phyloP scores from a whole-genome alignment of 345 rosid species.

The Euclidium syriacum region DNA sequence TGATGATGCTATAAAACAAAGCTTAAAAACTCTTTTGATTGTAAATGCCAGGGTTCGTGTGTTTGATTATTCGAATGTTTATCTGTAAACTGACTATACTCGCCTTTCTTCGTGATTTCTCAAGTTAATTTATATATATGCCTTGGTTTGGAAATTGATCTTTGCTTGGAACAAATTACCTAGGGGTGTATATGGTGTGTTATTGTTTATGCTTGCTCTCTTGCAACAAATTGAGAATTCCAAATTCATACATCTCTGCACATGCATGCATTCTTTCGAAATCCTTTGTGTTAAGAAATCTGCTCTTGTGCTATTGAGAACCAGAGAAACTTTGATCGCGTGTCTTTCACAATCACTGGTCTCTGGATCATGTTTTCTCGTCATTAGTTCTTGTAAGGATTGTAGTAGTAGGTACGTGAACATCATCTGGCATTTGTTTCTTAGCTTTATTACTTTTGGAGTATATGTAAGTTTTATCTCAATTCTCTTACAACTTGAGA shows the following conservation, averaged over 20 bases:
- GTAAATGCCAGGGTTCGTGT: slow-evolving; percentile 12
- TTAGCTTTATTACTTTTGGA: neutral
- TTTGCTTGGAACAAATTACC: neutral
- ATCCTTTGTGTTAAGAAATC: neutral
- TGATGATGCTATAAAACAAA: neutral
- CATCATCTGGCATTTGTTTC: neutral
- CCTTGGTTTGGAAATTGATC: neutral
- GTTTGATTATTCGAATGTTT: neutral
- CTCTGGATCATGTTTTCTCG: neutral
- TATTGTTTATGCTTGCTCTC: neutral
- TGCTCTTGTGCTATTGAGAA: neutral
- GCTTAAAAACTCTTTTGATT: slow-evolving; percentile 22
- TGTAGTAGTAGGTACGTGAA: neutral
- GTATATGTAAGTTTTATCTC: neutral
- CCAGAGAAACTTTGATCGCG: neutral
- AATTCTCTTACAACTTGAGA: neutral
- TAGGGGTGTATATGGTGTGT: no score
- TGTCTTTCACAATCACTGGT: neutral
- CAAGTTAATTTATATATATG: neutral
- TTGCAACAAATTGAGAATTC: neutral
- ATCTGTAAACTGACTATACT: neutral
- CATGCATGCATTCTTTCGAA: neutral
- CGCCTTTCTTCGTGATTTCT: slow-evolving; percentile 7
- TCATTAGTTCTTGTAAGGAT: neutral
- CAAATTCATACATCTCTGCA: neutral